Conservation (phyloP, 202 grass and related monocot species). For the Digitaria exilis region DNA sequence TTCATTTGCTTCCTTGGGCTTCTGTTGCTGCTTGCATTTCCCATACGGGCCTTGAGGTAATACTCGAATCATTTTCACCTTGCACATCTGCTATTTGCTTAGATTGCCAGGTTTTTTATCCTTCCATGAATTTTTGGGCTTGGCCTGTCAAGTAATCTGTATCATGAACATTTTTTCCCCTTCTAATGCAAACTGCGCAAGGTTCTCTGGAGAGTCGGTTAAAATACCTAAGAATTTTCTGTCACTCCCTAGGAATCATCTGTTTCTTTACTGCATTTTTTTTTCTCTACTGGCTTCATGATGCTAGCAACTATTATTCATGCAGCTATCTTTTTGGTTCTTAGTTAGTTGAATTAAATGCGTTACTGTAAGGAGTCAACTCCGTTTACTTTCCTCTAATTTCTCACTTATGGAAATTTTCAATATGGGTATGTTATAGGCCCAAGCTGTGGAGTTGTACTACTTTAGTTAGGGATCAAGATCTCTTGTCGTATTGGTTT, state of each 20-base stretch:
- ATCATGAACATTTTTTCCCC: not conserved
- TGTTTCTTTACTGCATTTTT: constrained; percentile 13
- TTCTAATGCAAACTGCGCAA: not conserved
- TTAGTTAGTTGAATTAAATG: constrained; percentile 26
- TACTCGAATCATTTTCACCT: constrained; percentile 8
- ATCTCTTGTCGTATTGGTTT: constrained; percentile 3
- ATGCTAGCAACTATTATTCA: not conserved
- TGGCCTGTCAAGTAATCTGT: not conserved
- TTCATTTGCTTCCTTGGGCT: constrained; percentile 86
- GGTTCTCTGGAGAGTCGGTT: not conserved
- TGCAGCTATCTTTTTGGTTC: constrained; percentile 13
- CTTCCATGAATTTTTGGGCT: not conserved
- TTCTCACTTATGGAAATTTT: constrained; percentile 17
- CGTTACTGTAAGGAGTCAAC: constrained; percentile 16
- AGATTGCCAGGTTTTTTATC: not conserved
- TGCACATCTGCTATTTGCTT: not conserved
- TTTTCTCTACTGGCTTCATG: not conserved
- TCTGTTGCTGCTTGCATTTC: constrained; percentile 97
- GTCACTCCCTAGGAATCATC: not conserved
- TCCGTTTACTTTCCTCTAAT: constrained; percentile 31
- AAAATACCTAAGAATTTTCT: not conserved
- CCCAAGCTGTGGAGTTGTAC: not conserved
- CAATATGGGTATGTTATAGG: not conserved
- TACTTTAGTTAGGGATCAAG: constrained; percentile 12
- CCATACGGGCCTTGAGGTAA: constrained; percentile 60